These are phyloP conservation scores for Lotus japonicus DNA, from an alignment of 306 rosid genomes.

Conservation along the genomic window DNA sequence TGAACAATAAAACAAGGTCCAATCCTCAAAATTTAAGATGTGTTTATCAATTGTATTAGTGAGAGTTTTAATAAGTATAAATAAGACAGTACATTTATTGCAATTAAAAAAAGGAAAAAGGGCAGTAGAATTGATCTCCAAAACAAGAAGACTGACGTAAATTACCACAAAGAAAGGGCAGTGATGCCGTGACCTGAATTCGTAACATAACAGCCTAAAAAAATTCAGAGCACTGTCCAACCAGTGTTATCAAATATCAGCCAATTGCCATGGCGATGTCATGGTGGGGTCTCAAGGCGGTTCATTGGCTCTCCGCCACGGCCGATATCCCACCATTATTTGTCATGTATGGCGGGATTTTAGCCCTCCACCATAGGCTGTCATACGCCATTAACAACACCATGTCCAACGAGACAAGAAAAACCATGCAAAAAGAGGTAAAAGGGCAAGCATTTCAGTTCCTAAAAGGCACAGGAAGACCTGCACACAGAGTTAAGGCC, in stretches of 20 bases:
- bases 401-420: not conserved
- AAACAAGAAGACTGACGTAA: not conserved
- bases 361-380: too few relatives aligned
- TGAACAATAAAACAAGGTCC: not conserved
- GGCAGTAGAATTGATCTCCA: not conserved
- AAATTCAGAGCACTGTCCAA: not conserved
- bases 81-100: not conserved
- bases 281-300: too few relatives aligned
- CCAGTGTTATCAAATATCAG: too few relatives aligned
- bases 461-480: not conserved
- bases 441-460: not conserved
- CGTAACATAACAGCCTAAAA: not conserved
- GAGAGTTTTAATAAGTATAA: not conserved
- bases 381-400: too few relatives aligned
- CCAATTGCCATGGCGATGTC: too few relatives aligned
- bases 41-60: not conserved
- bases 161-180: not conserved
- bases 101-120: not conserved
- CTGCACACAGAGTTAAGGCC: not conserved
- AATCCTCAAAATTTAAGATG: not conserved
- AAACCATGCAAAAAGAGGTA: not conserved
- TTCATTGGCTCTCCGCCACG: too few relatives aligned
- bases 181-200: not conserved
- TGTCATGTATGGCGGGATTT: too few relatives aligned
- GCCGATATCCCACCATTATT: too few relatives aligned